Evolutionary conservation across 2,329 filamentous ascomycete genomes (phyloP).

Genomic region (Hypoxylon sp.): DNA sequence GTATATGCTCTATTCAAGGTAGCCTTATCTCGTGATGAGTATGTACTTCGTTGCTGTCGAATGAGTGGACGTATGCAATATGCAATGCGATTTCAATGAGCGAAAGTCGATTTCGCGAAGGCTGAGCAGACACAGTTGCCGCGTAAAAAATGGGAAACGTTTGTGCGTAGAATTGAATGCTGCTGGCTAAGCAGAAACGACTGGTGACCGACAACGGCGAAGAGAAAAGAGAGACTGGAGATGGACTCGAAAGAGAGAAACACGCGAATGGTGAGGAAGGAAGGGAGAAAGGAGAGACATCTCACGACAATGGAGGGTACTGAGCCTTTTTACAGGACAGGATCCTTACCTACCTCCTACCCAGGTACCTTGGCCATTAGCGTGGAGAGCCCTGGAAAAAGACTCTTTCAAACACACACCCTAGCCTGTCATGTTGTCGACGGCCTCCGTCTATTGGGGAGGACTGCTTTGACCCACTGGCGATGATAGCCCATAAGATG

Average conservation of each 20-base stretch:
- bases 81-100: slow-evolving; percentile 51
- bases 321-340: slow-evolving; percentile 48
- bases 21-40: slow-evolving; percentile 50
- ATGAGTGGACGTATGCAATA: slow-evolving; percentile 53
- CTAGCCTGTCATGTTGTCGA: slow-evolving; percentile 38
- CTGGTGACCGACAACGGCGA: slow-evolving; percentile 52
- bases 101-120: slow-evolving; percentile 57
- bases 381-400: slow-evolving; percentile 29
- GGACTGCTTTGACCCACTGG: slow-evolving; percentile 45
- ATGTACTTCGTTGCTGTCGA: slow-evolving; percentile 53
- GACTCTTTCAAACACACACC: slow-evolving; percentile 32
- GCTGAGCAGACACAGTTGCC: slow-evolving; percentile 53
- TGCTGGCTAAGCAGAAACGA: slow-evolving; percentile 51
- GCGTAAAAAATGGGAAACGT: slow-evolving; percentile 39
- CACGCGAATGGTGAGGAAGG: slow-evolving; percentile 48
- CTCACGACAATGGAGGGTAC: slow-evolving; percentile 39
- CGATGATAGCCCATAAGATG: slow-evolving; percentile 32
- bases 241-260: slow-evolving; percentile 53
- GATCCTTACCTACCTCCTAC: slow-evolving; percentile 36
- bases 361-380: slow-evolving; percentile 37
- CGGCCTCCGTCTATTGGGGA: slow-evolving; percentile 41
- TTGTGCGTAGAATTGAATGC: slow-evolving; percentile 50
- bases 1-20: slow-evolving; percentile 36
- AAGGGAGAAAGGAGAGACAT: slow-evolving; percentile 47
- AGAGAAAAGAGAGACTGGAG: slow-evolving; percentile 55